Evolutionary conservation across 208 protist genomes (phyloP), one percentile per base, ranked within the genome.

Genomic region (Phytomonas francai): DNA sequence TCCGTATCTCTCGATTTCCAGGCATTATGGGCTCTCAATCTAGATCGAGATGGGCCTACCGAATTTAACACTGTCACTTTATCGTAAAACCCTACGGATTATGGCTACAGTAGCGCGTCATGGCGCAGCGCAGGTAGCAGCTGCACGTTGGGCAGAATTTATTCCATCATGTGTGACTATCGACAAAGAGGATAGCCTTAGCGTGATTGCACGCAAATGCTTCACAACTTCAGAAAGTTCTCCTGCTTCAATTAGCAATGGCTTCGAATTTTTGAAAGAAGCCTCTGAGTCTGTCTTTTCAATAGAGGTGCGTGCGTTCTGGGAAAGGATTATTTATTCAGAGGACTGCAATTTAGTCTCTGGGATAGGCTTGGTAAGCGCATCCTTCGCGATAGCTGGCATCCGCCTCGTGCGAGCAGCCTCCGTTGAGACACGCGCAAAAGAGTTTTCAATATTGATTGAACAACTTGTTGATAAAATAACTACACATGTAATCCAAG

Each of bases 201-300:
- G 59, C 27, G 39, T 64, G 29, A 63, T 85, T 63, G 56, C 64
- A 9, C 68, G 75, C 2, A 76, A 74, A 34, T 81, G 63, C 54
- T 89, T 89, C 68, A 57, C 36, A 42, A 68, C 34, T 3, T 63
- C 73, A 9, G 34, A 63, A 16, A 70, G 63, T 27, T 68, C 67
- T 12, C 5, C 72, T 2, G 58, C 68, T n/a, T 36, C 66, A 16
- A 56, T 85, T 30, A 39, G 68, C 11, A 80, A 69, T 57, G 79
- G 65, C 16, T 89, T 89, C 65, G 59, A 60, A 12, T 89, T 89
- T 69, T n/a, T 85, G 29, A 83, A 81, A 33, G 80, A 83, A 34
- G 72, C 71, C 19, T 45, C 28, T 7, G 67, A 74, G 34, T 81
- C 79, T 3, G 39, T 85, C 25, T 74, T 73, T 29, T 71, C 75